phyloP scores from a whole-genome alignment of 1,139 yeast genomes.

The Pichia sp. region DNA sequence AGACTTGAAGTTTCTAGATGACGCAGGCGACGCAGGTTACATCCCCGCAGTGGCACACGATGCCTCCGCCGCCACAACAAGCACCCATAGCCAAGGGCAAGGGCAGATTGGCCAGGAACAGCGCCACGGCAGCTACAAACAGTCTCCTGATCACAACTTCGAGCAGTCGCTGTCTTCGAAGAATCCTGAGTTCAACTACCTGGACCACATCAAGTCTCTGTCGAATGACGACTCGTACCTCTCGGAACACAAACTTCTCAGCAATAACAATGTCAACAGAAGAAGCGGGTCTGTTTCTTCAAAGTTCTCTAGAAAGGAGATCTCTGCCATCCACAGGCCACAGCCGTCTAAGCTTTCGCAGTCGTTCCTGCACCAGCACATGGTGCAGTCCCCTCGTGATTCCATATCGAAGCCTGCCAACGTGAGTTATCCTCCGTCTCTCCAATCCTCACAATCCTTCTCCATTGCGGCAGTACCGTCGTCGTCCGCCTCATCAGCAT shows the following conservation, averaged over 20 bases:
- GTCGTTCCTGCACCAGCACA: constrained; percentile 20
- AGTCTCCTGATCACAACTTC: too few species aligned
- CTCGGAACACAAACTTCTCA: constrained; percentile 9
- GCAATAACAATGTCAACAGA: not conserved
- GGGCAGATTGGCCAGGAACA: too few species aligned
- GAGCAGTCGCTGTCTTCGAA: not conserved
- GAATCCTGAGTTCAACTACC: constrained; percentile 57
- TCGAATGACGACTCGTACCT: constrained; percentile 18
- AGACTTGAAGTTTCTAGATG: constrained; percentile 24
- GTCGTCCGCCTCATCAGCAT: constrained; percentile 3
- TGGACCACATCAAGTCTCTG: constrained; percentile 52
- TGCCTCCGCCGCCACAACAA: too few species aligned
- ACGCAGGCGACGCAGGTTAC: not conserved
- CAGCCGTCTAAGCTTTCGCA: constrained; percentile 30
- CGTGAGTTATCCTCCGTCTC: not conserved
- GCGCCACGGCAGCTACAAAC: too few species aligned
- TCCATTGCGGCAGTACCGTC: not conserved
- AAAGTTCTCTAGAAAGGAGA: constrained; percentile 24
- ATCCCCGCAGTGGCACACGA: not conserved
- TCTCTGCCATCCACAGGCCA: constrained; percentile 21
- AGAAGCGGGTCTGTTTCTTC: constrained; percentile 1
- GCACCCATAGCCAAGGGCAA: not conserved
- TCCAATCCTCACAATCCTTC: not conserved
- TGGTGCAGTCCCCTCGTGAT: constrained; percentile 5
- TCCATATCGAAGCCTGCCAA: not conserved